These are phyloP conservation scores for Ogataea henricii DNA, from an alignment of 805 yeast genomes.

Conservation along the genomic window DNA sequence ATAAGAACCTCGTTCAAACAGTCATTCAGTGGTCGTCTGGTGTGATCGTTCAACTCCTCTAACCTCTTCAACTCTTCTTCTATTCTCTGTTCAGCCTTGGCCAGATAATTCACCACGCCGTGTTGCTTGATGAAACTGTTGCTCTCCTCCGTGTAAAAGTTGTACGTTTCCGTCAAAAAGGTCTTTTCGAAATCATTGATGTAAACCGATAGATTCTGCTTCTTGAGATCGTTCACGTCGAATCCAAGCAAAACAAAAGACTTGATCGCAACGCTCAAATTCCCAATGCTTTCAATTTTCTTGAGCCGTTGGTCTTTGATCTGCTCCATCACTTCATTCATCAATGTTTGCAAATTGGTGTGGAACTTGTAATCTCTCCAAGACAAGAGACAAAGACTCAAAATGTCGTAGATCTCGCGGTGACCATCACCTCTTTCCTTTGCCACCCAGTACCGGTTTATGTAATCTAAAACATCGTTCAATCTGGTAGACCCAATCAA, in stretches of 20 bases:
- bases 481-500: conserved; percentile 89
- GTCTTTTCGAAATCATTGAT: conserved; percentile 75
- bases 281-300: conserved; percentile 65
- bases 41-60: conserved; percentile 79
- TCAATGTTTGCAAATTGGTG: conserved; percentile 58
- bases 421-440: conserved; percentile 94
- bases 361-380: conserved; percentile 88
- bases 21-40: conserved; percentile 74
- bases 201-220: conserved; percentile 80
- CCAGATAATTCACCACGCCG: conserved; percentile 88
- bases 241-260: conserved; percentile 90
- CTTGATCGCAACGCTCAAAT: conserved; percentile 72
- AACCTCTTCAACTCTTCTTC: conserved; percentile 82
- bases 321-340: conserved; percentile 71
- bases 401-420: conserved; percentile 86
- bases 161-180: conserved; percentile 69
- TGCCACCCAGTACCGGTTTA: conserved; percentile 96
- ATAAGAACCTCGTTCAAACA: conserved; percentile 77
- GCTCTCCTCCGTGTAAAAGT: conserved; percentile 70
- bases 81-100: conserved; percentile 79
- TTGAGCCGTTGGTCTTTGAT: conserved; percentile 80
- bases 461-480: conserved; percentile 91
- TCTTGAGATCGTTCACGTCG: conserved; percentile 86
- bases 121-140: conserved; percentile 63
- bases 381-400: conserved; percentile 79